These are phyloP conservation scores for Pterocarpus macrocarpus DNA, from an alignment of 306 rosid species.

Conservation along the genomic window DNA sequence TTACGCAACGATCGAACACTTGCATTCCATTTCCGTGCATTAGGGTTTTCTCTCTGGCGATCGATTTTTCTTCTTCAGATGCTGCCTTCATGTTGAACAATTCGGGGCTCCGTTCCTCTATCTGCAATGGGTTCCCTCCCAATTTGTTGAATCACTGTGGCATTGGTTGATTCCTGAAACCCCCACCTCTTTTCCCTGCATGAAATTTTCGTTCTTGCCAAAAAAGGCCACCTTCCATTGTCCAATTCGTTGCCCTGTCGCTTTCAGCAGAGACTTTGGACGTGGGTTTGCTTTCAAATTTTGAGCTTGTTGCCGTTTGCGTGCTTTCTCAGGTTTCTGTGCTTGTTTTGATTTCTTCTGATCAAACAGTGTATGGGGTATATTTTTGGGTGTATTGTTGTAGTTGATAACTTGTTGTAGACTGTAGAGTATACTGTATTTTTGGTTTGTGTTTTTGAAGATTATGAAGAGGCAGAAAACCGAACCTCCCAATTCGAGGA, in stretches of 20 bases:
- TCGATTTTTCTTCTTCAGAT: conserved; percentile 19
- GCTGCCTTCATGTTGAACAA: conserved; percentile 48
- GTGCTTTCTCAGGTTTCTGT: conserved; percentile 27
- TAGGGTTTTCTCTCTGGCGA: conserved; percentile 24
- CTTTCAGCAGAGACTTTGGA: conserved; percentile 35
- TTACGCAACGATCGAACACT: not conserved
- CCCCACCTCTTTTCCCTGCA: not conserved
- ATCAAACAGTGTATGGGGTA: not conserved
- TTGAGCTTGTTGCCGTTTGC: conserved; percentile 17
- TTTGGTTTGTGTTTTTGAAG: conserved; percentile 26
- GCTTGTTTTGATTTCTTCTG: conserved; percentile 44
- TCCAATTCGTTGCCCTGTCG: conserved; percentile 22
- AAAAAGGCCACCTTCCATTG: conserved; percentile 26
- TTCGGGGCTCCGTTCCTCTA: conserved; percentile 35
- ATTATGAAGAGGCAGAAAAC: conserved; percentile 76
- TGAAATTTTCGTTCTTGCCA: conserved; percentile 21
- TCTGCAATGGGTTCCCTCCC: conserved; percentile 40
- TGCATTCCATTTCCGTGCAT: not conserved
- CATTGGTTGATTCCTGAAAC: conserved; percentile 49
- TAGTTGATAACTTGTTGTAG: conserved; percentile 14
- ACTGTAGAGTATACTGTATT: conserved; percentile 46
- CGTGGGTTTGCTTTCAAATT: conserved; percentile 27
- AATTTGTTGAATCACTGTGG: conserved; percentile 47
- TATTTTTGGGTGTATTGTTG: conserved; percentile 45
- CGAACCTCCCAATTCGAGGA: conserved; percentile 74